Evolutionary conservation across 108 stramenopile species (phyloP), one percentile per base, ranked within the genome.

Genomic region (Nitzschia inconspicua): DNA sequence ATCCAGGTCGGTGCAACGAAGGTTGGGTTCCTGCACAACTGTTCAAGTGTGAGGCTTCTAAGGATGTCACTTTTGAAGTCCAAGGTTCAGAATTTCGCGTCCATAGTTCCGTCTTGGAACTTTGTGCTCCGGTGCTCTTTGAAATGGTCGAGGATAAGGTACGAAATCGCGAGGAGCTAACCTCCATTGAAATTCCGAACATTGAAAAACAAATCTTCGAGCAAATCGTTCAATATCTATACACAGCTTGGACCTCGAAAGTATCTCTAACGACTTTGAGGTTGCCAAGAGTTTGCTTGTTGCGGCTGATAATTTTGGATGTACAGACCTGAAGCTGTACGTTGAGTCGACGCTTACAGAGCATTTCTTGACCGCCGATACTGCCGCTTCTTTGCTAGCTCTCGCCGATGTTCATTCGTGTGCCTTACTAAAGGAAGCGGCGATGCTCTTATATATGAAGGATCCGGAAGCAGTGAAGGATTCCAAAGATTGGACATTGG

Each of bases 361-460:
- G 13, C 26, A 40, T 14, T 42, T 41, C 25, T 37, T 57, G 18
- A 40, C 20, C 9, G 18, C 40, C 9, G 22, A n/a, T 3, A 57
- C 28, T 22, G 20, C 40, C 13, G 40, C 40, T 24, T 14, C 14
- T 4, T 24, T 37, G 19, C 6, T 57, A 26, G 10, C 22, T 4
- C 24, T 57, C 3, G 37, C 37, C 18, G 56, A 57, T 40, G 36
- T 37, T 11, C 9, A 57, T 25, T 41, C 40, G 3, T 57, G 56
- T 26, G 56, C 56, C 4, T 26, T 57, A 3, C 32, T 57, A 37
- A 57, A 57, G 37, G 56, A 57, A 25, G 56, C 56, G 8, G 23
- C 56, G 30, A 41, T 40, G 37, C 13, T 23, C 3, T 41, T 2
- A 4, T 26, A 24, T 27, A 37, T 25, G 4, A 22, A 16, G 8